These are phyloP conservation scores for Zizania palustris DNA, from an alignment of 202 grass and related monocot species.

Conservation along the genomic window DNA sequence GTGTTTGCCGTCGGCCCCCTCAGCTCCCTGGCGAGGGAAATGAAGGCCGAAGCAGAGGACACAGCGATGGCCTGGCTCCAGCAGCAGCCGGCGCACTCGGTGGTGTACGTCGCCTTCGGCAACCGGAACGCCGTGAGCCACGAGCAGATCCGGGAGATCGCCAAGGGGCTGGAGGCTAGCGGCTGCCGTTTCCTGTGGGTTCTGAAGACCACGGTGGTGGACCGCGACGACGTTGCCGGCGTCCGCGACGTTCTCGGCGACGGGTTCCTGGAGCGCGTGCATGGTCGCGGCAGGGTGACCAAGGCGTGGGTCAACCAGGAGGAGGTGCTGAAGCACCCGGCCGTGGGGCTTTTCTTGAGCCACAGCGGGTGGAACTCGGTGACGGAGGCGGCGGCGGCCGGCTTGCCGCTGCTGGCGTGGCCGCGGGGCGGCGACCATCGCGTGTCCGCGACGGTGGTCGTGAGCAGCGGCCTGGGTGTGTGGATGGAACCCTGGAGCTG, in stretches of 20 bases:
- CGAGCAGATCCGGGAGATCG: constrained; percentile 56
- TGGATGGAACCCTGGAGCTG: constrained; percentile 62
- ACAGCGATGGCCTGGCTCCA: constrained; percentile 31
- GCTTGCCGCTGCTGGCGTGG: constrained; percentile 33
- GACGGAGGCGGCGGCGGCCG: constrained; percentile 31
- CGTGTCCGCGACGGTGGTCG: constrained; percentile 46
- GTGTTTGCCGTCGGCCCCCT: constrained; percentile 47
- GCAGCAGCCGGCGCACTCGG: constrained; percentile 50
- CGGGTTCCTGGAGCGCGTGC: constrained; percentile 33
- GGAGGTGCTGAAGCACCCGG: constrained; percentile 42
- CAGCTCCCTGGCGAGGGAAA: background rate
- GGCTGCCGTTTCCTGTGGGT: constrained; percentile 63
- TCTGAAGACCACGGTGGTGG: constrained; percentile 21
- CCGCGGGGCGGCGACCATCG: constrained; percentile 51
- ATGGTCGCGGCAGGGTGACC: constrained; percentile 48
- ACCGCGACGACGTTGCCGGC: constrained; percentile 13
- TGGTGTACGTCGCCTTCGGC: constrained; percentile 66
- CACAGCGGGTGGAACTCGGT: constrained; percentile 70
- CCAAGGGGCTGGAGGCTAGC: constrained; percentile 46
- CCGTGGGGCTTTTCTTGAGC: constrained; percentile 50
- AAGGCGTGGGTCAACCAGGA: constrained; percentile 71
- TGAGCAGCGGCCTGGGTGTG: constrained; percentile 35
- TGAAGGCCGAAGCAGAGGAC: background rate
- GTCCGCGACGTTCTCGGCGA: constrained; percentile 37
- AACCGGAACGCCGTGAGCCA: constrained; percentile 35